phyloP scores from a whole-genome alignment of 139 green algal genomes.

The Haematococcus lacustris region DNA sequence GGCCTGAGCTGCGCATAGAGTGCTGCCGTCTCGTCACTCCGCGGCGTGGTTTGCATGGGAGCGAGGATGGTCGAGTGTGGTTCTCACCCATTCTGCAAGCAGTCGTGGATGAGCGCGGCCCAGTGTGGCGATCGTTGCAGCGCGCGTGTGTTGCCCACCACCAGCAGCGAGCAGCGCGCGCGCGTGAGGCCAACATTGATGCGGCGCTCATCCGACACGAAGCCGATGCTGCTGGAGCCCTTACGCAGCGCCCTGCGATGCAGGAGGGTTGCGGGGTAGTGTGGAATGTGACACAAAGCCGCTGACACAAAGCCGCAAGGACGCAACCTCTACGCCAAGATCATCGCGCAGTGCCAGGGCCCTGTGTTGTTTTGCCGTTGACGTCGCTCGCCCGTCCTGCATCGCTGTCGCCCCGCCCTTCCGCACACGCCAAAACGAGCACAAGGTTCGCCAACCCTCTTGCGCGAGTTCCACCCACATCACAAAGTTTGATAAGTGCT shows the following conservation, averaged over 20 bases:
- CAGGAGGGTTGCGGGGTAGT: too few species aligned
- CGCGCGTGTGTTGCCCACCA: conserved; percentile 62
- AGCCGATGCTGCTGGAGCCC: conserved; percentile 51
- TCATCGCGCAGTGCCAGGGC: too few species aligned
- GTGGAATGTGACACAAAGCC: too few species aligned
- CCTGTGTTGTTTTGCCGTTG: too few species aligned
- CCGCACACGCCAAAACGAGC: too few species aligned
- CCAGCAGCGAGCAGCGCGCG: conserved; percentile 66
- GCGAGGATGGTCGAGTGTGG: neutral
- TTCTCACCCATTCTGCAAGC: conserved; percentile 1
- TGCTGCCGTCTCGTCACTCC: neutral
- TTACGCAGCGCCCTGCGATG: conserved; percentile 8
- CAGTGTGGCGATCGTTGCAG: conserved; percentile 40
- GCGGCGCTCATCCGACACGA: conserved; percentile 79
- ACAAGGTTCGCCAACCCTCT: too few species aligned
- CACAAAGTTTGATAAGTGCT: too few species aligned
- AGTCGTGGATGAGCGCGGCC: conserved; percentile 27
- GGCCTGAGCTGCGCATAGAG: neutral
- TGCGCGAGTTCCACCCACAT: too few species aligned
- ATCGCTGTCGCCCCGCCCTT: too few species aligned
- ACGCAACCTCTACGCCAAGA: too few species aligned
- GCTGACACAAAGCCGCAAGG: too few species aligned
- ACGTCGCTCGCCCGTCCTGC: too few species aligned
- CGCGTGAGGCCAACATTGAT: conserved; percentile 89
- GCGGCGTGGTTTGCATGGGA: neutral